A percentile compares a stretch with the other conserved stretches of the same genome.
Evolutionary conservation across 768 basidiomycete species (phyloP).

Genomic region (Suillus spraguei): DNA sequence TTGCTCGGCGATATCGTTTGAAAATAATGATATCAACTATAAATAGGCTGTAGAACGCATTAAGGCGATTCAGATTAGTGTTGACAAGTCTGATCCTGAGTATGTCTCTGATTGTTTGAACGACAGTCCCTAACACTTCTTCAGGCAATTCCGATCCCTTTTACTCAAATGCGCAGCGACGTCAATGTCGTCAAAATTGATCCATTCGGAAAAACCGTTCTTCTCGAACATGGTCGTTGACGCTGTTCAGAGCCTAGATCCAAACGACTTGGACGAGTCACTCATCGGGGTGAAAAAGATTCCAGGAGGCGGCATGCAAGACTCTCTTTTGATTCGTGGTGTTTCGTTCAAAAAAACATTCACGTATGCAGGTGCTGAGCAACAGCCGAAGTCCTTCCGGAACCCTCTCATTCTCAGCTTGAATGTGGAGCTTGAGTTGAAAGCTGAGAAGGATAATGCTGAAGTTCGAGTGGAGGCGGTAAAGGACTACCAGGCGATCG

Average conservation of each 20-base stretch:
- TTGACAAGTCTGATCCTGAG: slow-evolving; percentile 91
- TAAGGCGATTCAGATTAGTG: slow-evolving; percentile 84
- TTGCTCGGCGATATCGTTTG: slow-evolving; percentile 12
- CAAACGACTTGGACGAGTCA: slow-evolving; percentile 91
- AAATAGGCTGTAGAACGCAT: slow-evolving; percentile 81
- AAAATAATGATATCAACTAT: slow-evolving; percentile 12
- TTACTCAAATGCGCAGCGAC: slow-evolving; percentile 96
- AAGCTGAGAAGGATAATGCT: slow-evolving; percentile 99
- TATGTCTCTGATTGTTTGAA: slow-evolving; percentile 50
- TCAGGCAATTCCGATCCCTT: slow-evolving; percentile 89
- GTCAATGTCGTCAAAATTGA: slow-evolving; percentile 99
- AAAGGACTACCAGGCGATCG: slow-evolving; percentile 98
- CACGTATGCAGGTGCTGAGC: slow-evolving; percentile 98
- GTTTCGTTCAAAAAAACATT: slow-evolving; percentile 99
- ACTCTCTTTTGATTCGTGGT: slow-evolving; percentile 85
- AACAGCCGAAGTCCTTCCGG: slow-evolving; percentile 93
- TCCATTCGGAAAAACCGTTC: slow-evolving; percentile 98
- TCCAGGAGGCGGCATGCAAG: slow-evolving; percentile 96
- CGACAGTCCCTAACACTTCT: slow-evolving; percentile 14
- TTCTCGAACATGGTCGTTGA: slow-evolving; percentile 99
- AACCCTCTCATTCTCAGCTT: slow-evolving; percentile 90
- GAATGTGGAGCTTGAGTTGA: slow-evolving; percentile 97
- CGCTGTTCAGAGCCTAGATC: slow-evolving; percentile 87
- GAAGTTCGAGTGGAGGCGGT: slow-evolving; percentile 97
- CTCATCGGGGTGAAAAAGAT: slow-evolving; percentile 98